Evolutionary conservation across 2,329 filamentous ascomycete genomes (phyloP).

Genomic region (Botrytis pseudocinerea): DNA sequence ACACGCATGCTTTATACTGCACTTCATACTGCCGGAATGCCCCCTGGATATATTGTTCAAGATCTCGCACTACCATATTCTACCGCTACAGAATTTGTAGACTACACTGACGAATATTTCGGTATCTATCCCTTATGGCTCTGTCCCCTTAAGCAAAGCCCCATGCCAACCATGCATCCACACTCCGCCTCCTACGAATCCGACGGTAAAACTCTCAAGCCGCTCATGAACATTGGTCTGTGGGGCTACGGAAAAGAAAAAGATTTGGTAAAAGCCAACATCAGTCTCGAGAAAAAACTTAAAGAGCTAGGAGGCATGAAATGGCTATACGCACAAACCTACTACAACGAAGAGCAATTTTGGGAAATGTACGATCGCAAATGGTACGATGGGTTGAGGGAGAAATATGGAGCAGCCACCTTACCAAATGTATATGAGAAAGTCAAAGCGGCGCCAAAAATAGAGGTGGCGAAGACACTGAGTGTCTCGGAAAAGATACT

Average conservation of each 20-base stretch:
- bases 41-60: constrained; percentile 60
- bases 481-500: constrained; percentile 45
- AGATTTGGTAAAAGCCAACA: constrained; percentile 69
- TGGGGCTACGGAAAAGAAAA: constrained; percentile 78
- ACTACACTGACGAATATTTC: constrained; percentile 49
- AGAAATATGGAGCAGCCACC: constrained; percentile 61
- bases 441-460: constrained; percentile 53
- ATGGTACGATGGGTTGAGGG: constrained; percentile 63
- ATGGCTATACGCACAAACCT: constrained; percentile 85
- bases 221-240: constrained; percentile 66
- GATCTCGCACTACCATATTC: constrained; percentile 60
- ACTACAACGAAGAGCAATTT: constrained; percentile 73
- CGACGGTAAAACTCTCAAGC: constrained; percentile 40
- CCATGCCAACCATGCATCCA: constrained; percentile 40
- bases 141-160: constrained; percentile 50
- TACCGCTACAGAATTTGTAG: constrained; percentile 52
- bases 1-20: constrained; percentile 64
- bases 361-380: constrained; percentile 61
- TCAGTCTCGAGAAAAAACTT: constrained; percentile 69
- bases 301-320: constrained; percentile 73
- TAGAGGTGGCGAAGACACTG: constrained; percentile 50
- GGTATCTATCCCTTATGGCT: constrained; percentile 60
- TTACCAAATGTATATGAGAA: constrained; percentile 72
- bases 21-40: constrained; percentile 57
- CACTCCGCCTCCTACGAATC: constrained; percentile 31